Percentiles rank a stretch among this genome's conserved stretches.
phyloP scores from a whole-genome alignment of 306 rosid genomes.

The Vigna angularis region DNA sequence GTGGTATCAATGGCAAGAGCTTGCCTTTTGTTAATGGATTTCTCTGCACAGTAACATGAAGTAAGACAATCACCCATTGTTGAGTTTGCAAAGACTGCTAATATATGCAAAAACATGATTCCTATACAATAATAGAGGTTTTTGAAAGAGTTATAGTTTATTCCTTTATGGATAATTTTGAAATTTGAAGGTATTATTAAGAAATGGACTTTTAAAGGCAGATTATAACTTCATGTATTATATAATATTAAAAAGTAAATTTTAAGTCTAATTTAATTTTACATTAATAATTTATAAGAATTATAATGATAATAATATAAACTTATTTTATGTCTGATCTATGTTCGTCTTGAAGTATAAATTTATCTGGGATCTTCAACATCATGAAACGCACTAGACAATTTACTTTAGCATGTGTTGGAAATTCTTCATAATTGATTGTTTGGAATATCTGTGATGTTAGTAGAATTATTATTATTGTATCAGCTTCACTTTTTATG shows the following conservation, averaged over 20 bases:
- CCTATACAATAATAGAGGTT: constrained; percentile 16
- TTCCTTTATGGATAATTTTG: constrained; percentile 5
- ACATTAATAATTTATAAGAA: too few species aligned
- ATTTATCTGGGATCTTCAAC: too few species aligned
- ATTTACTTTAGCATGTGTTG: background rate
- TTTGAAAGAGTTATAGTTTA: constrained; percentile 47
- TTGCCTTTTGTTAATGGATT: constrained; percentile 40
- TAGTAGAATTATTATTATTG: background rate
- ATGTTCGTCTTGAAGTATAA: too few species aligned
- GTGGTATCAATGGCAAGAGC: constrained; percentile 54
- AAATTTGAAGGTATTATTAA: background rate
- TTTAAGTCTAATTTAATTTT: too few species aligned
- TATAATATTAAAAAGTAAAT: too few species aligned
- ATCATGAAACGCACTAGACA: background rate
- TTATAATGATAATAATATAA: too few species aligned
- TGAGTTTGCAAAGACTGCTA: constrained; percentile 10
- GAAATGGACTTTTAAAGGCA: too few species aligned
- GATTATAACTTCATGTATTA: too few species aligned
- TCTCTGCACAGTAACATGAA: constrained; percentile 34
- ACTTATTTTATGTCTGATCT: too few species aligned
- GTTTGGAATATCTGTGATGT: background rate
- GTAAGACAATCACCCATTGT: constrained; percentile 53
- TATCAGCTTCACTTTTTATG: background rate
- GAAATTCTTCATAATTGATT: background rate
- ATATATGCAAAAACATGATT: background rate